Conservation (phyloP, 805 yeast species). For the Torulaspora microellipsoides region DNA sequence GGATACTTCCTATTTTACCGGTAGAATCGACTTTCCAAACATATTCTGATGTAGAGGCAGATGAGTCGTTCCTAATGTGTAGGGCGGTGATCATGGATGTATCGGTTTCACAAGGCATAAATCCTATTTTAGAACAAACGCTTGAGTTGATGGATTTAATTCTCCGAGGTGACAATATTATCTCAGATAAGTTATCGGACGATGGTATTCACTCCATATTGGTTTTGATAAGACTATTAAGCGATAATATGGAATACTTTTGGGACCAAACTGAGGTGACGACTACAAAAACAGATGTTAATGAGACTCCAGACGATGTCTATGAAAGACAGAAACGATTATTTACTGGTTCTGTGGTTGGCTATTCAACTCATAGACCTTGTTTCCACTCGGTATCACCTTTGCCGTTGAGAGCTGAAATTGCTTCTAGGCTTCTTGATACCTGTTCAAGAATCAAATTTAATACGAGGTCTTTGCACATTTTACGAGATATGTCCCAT, state of each 20-base stretch:
- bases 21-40: conserved; percentile 19
- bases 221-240: conserved; percentile 38
- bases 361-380: conserved; percentile 31
- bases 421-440: conserved; percentile 30
- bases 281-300: background rate
- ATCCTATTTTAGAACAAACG: conserved; percentile 15
- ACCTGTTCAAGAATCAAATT: conserved; percentile 34
- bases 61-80: conserved; percentile 22
- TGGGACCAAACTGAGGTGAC: conserved; percentile 33
- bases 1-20: conserved; percentile 25
- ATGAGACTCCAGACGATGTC: conserved; percentile 1
- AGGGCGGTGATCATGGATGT: conserved; percentile 25
- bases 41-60: conserved; percentile 24
- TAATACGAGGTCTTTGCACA: conserved; percentile 29
- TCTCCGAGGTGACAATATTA: conserved; percentile 15
- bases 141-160: conserved; percentile 21
- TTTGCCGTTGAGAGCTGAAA: conserved; percentile 21
- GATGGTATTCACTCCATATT: conserved; percentile 27
- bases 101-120: conserved; percentile 20
- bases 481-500: conserved; percentile 31
- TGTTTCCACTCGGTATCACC: conserved; percentile 37
- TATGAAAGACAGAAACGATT: conserved; percentile 16
- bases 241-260: conserved; percentile 38
- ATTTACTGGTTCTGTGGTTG: conserved; percentile 28
- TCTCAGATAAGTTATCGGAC: conserved; percentile 9